These are phyloP conservation scores for Fusarium albosuccineum DNA, from an alignment of 2,329 filamentous ascomycete species.

Conservation along the genomic window DNA sequence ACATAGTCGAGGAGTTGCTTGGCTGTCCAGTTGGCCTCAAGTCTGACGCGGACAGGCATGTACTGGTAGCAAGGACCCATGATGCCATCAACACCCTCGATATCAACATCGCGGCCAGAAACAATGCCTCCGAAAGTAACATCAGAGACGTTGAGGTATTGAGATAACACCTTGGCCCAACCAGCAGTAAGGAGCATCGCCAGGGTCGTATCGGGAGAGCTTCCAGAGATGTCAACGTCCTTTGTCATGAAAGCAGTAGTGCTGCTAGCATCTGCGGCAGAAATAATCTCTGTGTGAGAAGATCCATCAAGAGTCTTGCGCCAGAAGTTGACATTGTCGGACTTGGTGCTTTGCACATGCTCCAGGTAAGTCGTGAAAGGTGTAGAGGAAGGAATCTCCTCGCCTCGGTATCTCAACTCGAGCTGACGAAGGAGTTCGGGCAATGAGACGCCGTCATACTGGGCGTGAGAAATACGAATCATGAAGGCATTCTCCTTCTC, in stretches of 20 bases:
- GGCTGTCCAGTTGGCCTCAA: constrained; percentile 40
- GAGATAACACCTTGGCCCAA: constrained; percentile 45
- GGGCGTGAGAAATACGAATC: constrained; percentile 60
- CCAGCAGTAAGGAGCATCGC: constrained; percentile 46
- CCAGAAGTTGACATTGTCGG: constrained; percentile 36
- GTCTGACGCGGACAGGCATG: constrained; percentile 46
- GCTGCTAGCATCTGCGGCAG: constrained; percentile 24
- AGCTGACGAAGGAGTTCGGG: constrained; percentile 58
- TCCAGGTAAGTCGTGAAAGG: constrained; percentile 40
- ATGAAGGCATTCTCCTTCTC: constrained; percentile 39
- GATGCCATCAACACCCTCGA: constrained; percentile 39
- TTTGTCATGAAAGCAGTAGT: constrained; percentile 45
- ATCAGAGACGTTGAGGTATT: constrained; percentile 35
- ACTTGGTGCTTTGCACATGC: constrained; percentile 12
- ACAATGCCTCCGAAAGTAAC: constrained; percentile 47
- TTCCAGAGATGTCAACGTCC: constrained; percentile 41
- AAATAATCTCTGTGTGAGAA: constrained; percentile 36
- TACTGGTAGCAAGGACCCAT: constrained; percentile 50
- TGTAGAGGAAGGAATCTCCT: constrained; percentile 30
- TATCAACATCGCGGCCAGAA: constrained; percentile 43
- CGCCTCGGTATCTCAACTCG: constrained; percentile 53
- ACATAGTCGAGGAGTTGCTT: constrained; percentile 40
- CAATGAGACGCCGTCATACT: constrained; percentile 63
- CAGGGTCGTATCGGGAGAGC: constrained; percentile 42
- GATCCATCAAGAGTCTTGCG: constrained; percentile 36